phyloP scores from a whole-genome alignment of 1,284 basidiomycete genomes.

The Trametes versicolor region DNA sequence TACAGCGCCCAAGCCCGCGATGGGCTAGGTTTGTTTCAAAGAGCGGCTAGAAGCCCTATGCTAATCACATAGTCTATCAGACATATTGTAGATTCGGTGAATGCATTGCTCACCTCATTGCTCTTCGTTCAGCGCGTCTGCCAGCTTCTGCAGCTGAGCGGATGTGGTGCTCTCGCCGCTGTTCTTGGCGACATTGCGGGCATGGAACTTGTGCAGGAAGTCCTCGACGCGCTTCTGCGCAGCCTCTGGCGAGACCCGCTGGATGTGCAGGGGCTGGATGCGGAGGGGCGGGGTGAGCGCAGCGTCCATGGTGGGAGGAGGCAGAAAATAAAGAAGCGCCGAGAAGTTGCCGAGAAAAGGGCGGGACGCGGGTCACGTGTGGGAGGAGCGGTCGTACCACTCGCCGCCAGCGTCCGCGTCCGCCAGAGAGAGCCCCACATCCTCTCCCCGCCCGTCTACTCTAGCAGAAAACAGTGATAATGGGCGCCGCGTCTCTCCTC shows the following conservation, averaged over 20 bases:
- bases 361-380: constrained; percentile 25
- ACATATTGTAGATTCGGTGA: not conserved
- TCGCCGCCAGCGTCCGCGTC: constrained; percentile 11
- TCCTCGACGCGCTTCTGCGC: constrained; percentile 42
- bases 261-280: constrained; percentile 36
- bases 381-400: constrained; percentile 27
- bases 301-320: constrained; percentile 38
- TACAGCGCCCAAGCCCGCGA: not conserved
- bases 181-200: constrained; percentile 43
- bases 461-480: constrained; percentile 33
- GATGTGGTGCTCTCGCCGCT: constrained; percentile 48
- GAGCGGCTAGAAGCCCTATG: not conserved
- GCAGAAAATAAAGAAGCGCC: not conserved
- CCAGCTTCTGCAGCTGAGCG: constrained; percentile 47
- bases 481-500: constrained; percentile 54
- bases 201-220: constrained; percentile 45
- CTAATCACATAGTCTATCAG: not conserved
- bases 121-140: constrained; percentile 45
- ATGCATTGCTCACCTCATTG: not conserved
- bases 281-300: constrained; percentile 45
- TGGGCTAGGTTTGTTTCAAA: not conserved
- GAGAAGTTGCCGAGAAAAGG: constrained; percentile 5
- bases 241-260: constrained; percentile 39
- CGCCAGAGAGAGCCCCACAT: not conserved
- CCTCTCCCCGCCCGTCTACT: not conserved